phyloP scores from a whole-genome alignment of 202 grass and related monocot species.

The Tripidium arundinaceum region DNA sequence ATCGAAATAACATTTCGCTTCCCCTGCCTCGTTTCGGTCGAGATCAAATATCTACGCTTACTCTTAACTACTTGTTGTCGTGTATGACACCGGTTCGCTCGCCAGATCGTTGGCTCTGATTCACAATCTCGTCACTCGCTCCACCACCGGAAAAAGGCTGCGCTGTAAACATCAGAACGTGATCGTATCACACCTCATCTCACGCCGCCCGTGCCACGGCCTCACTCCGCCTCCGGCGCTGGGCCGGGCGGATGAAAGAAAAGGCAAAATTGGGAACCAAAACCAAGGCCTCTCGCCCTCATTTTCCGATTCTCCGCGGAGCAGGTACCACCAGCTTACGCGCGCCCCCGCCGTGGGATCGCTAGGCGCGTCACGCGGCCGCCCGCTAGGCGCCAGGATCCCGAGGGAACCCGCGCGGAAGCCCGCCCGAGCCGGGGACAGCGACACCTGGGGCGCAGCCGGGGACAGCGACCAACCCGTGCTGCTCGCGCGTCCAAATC shows the following conservation, averaged over 20 bases:
- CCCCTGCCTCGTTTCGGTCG: too few species aligned
- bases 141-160: neutral
- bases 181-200: neutral
- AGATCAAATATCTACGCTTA: neutral
- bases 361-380: conserved; percentile 50
- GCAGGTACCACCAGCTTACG: conserved; percentile 14
- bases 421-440: neutral
- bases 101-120: neutral
- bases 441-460: conserved; percentile 27
- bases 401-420: conserved; percentile 22
- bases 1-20: neutral
- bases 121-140: neutral
- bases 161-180: neutral
- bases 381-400: neutral
- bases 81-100: neutral
- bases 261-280: conserved; percentile 14
- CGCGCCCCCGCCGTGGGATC: conserved; percentile 32
- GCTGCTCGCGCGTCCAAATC: conserved; percentile 31
- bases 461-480: conserved; percentile 16
- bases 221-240: conserved; percentile 4
- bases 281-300: neutral
- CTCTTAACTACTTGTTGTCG: neutral
- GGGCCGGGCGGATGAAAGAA: neutral
- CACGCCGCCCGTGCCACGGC: conserved; percentile 6
- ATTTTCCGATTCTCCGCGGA: neutral